Evolutionary conservation across 805 yeast genomes (phyloP).

Genomic region (Debaryomyces prosopidis): DNA sequence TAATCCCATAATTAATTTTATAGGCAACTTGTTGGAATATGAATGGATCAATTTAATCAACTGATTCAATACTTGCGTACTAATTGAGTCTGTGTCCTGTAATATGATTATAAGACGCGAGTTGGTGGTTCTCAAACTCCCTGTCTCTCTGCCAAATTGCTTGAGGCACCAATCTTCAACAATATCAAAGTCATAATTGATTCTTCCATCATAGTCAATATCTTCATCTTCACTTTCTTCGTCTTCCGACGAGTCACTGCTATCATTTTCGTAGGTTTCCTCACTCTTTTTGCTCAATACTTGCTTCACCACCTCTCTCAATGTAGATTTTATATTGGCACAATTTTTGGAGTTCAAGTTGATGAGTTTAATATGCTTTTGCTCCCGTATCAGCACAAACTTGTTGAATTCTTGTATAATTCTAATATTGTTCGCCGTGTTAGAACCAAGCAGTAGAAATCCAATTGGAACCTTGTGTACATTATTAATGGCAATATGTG

Average conservation of each 20-base stretch:
- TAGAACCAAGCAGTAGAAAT: constrained; percentile 37
- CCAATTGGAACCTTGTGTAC: constrained; percentile 28
- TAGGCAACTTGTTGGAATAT: constrained; percentile 25
- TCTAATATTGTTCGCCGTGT: constrained; percentile 41
- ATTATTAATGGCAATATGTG: not conserved
- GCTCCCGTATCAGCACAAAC: constrained; percentile 10
- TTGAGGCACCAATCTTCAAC: constrained; percentile 31
- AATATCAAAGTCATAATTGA: constrained; percentile 37
- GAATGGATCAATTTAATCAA: constrained; percentile 30
- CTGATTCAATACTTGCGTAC: constrained; percentile 35
- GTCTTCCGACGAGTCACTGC: constrained; percentile 12
- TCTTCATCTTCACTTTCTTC: constrained; percentile 13
- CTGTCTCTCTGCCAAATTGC: constrained; percentile 6
- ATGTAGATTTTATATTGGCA: constrained; percentile 31
- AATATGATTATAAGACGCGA: constrained; percentile 27
- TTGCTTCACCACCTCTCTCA: constrained; percentile 36
- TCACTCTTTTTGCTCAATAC: constrained; percentile 15
- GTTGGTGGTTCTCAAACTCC: constrained; percentile 5
- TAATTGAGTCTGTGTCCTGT: constrained; percentile 40
- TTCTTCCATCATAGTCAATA: constrained; percentile 19
- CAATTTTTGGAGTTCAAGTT: constrained; percentile 32
- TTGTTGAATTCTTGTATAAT: constrained; percentile 35
- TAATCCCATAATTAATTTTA: constrained; percentile 37
- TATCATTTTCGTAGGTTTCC: constrained; percentile 7
- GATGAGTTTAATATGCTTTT: constrained; percentile 20